These are phyloP conservation scores for Diophrys appendiculata DNA, from an alignment of 73 alveolate genomes.

Conservation along the genomic window DNA sequence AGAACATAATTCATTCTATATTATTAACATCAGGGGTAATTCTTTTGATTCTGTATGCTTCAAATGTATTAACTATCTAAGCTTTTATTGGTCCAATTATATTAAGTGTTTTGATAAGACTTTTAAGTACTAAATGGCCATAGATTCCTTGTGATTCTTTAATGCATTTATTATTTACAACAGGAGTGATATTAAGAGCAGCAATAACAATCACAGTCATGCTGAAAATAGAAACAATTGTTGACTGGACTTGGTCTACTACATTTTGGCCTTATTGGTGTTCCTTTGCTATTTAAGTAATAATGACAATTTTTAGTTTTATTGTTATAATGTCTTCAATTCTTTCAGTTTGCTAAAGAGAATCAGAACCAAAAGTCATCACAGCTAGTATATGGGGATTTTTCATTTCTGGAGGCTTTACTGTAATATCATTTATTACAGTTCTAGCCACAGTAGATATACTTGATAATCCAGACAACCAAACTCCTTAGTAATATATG, in stretches of 20 bases:
- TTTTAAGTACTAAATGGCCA: slow-evolving; percentile 1
- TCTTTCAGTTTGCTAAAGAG: neutral
- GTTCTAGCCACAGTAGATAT: slow-evolving; percentile 3
- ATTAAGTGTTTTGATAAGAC: too few species aligned
- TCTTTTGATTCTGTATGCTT: too few species aligned
- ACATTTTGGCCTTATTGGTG: slow-evolving; percentile 38
- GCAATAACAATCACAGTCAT: neutral
- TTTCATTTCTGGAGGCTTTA: slow-evolving; percentile 1
- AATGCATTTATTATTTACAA: neutral
- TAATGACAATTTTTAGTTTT: neutral
- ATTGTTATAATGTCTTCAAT: neutral
- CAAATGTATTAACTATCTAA: too few species aligned
- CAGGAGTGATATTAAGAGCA: neutral
- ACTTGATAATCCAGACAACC: neutral
- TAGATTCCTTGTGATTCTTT: neutral
- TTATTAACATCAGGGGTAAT: too few species aligned
- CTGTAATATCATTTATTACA: slow-evolving; percentile 7
- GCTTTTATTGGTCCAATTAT: too few species aligned
- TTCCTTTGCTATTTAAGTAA: slow-evolving; percentile 3
- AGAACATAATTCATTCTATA: too few species aligned
- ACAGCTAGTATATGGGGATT: slow-evolving; percentile 8
- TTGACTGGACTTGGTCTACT: slow-evolving; percentile 19
- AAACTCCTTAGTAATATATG: neutral
- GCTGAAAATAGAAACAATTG: neutral
- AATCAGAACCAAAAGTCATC: neutral